These are phyloP conservation scores for Microthyrium microscopicum DNA, from an alignment of 2,329 filamentous ascomycete genomes.

Conservation along the genomic window DNA sequence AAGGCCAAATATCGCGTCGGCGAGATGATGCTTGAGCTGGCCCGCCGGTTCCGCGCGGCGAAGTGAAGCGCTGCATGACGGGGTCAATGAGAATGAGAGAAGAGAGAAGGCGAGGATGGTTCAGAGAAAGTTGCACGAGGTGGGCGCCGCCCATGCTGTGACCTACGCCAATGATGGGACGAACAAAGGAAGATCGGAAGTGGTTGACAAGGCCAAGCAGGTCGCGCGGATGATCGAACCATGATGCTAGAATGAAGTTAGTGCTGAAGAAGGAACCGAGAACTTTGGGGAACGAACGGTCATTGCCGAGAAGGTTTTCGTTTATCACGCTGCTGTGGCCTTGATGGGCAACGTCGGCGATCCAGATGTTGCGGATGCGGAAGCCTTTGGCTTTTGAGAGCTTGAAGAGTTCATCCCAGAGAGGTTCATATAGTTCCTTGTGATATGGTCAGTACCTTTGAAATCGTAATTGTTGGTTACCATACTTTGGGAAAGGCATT, in stretches of 20 bases:
- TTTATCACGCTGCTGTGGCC: conserved; percentile 67
- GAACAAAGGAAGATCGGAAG: conserved; percentile 63
- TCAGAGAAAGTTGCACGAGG: conserved; percentile 52
- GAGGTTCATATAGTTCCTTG: conserved; percentile 77
- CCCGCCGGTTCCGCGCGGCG: conserved; percentile 22
- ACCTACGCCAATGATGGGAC: conserved; percentile 67
- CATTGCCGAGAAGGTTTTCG: conserved; percentile 59
- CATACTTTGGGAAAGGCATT: conserved; percentile 81
- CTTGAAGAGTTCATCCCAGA: conserved; percentile 68
- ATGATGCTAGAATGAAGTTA: conserved; percentile 42
- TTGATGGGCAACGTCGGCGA: conserved; percentile 76
- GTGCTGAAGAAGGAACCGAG: neutral
- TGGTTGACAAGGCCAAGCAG: conserved; percentile 71
- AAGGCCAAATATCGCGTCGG: conserved; percentile 71
- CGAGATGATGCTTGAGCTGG: conserved; percentile 46
- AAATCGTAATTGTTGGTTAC: neutral
- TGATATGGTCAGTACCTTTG: conserved; percentile 8
- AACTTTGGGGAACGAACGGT: conserved; percentile 41
- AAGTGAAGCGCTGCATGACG: conserved; percentile 43
- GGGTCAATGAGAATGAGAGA: conserved; percentile 70
- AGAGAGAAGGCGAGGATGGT: conserved; percentile 67
- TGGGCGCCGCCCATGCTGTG: conserved; percentile 77
- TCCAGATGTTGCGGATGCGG: conserved; percentile 69
- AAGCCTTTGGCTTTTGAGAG: conserved; percentile 42
- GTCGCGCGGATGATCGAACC: conserved; percentile 75